Conservation (phyloP, 192 early-diverging fungal genomes). For the Spizellomyces punctatus region DNA sequence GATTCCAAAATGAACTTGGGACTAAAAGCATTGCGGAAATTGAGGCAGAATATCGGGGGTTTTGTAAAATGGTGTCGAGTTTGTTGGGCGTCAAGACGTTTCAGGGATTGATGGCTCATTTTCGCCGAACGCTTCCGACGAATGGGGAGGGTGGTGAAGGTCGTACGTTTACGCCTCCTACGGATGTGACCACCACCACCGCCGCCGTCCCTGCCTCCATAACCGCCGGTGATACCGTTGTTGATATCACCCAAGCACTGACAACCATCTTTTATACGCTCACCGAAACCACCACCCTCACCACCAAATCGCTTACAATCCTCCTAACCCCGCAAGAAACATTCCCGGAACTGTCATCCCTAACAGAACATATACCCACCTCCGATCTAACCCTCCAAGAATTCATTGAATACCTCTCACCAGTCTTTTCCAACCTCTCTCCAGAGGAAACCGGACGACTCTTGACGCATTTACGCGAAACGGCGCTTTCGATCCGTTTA, state of each 20-base stretch:
- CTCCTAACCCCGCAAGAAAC: too few relatives aligned
- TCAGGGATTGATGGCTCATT: slow-evolving; percentile 26
- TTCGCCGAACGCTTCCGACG: slow-evolving; percentile 1
- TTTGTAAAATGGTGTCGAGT: slow-evolving; percentile 25
- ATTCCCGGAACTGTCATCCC: too few relatives aligned
- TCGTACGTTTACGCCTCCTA: too few relatives aligned
- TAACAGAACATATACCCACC: too few relatives aligned
- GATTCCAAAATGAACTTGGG: neutral
- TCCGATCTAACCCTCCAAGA: too few relatives aligned
- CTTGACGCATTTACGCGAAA: too few relatives aligned
- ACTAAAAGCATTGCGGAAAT: neutral
- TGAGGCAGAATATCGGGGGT: slow-evolving; percentile 19
- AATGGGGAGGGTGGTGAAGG: neutral
- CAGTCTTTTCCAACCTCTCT: too few relatives aligned
- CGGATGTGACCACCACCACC: neutral
- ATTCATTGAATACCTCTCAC: too few relatives aligned
- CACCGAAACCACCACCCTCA: neutral
- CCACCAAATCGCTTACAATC: neutral
- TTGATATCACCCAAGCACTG: neutral
- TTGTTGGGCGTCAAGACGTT: slow-evolving; percentile 20
- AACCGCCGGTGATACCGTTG: neutral
- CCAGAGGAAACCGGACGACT: too few relatives aligned
- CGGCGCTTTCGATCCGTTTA: too few relatives aligned
- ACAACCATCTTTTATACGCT: neutral
- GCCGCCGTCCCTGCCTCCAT: neutral